These are phyloP conservation scores for Septoria linicola DNA, from an alignment of 2,329 filamentous ascomycete species.

Conservation along the genomic window DNA sequence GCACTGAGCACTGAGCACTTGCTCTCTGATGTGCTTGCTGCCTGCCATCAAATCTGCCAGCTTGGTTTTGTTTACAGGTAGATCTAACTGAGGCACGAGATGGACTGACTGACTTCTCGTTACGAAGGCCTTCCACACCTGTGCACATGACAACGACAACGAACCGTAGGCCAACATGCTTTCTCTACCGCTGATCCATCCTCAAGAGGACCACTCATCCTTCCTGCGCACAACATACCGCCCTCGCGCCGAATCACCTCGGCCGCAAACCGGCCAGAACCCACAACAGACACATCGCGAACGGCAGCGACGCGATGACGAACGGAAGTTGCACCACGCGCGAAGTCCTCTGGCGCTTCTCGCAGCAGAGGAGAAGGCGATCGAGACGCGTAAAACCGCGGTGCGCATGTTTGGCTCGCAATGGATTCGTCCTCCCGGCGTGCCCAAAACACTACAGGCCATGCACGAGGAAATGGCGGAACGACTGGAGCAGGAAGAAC, in stretches of 20 bases:
- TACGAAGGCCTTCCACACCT: too few relatives aligned
- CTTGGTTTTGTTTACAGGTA: too few relatives aligned
- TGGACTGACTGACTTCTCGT: too few relatives aligned
- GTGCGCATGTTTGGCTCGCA: conserved; percentile 82
- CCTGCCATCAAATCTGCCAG: too few relatives aligned
- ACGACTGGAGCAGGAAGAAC: conserved; percentile 78
- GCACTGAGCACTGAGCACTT: too few relatives aligned
- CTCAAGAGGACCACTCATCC: conserved; percentile 32
- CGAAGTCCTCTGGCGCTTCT: conserved; percentile 67
- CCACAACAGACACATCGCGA: conserved; percentile 31
- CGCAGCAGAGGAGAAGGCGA: conserved; percentile 70
- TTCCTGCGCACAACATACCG: conserved; percentile 29
- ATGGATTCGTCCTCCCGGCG: conserved; percentile 88
- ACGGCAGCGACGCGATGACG: conserved; percentile 37
- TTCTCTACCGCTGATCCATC: conserved; percentile 36
- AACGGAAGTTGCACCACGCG: conserved; percentile 38
- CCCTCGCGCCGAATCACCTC: conserved; percentile 33
- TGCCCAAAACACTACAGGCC: conserved; percentile 85
- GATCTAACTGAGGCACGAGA: too few relatives aligned
- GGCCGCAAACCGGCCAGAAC: conserved; percentile 25
- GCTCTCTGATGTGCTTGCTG: too few relatives aligned
- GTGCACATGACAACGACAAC: background rate
- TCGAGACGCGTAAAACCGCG: conserved; percentile 74
- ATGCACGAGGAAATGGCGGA: conserved; percentile 87
- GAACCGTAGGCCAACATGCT: conserved; percentile 26